Percentiles rank a stretch among this genome's conserved stretches.
Evolutionary conservation across 2,329 filamentous ascomycete species (phyloP).

Genomic region (Colletotrichum tanaceti): DNA sequence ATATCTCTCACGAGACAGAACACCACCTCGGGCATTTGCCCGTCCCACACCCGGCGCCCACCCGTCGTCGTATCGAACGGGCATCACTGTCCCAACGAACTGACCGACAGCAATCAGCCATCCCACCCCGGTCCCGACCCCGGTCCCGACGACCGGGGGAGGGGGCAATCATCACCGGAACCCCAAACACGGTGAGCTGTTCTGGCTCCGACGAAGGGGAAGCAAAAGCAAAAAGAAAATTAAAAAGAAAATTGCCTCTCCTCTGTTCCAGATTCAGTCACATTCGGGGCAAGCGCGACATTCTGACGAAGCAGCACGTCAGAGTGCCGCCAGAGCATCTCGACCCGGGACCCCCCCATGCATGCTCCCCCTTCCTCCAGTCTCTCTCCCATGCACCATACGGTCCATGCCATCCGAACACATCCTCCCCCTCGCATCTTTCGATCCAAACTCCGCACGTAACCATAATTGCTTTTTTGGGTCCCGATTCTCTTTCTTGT

Average conservation of each 20-base stretch:
- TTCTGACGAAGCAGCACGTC: slow-evolving; percentile 1
- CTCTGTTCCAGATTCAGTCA: slow-evolving; percentile 1
- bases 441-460: neutral
- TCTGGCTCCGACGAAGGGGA: neutral
- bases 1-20: too few species aligned
- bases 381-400: neutral
- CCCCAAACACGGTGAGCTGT: neutral
- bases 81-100: too few species aligned
- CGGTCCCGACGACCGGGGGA: too few species aligned
- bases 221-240: neutral
- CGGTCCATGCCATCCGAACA: slow-evolving; percentile 23
- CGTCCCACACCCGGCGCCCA: too few species aligned
- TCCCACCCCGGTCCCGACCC: too few species aligned
- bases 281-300: neutral
- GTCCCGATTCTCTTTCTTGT: neutral
- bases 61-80: too few species aligned
- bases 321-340: neutral
- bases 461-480: neutral
- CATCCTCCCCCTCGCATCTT: neutral
- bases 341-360: neutral
- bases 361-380: neutral
- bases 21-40: too few species aligned
- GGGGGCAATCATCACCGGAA: neutral
- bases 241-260: neutral
- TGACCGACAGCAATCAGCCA: too few species aligned